These are phyloP conservation scores for Malus asiatica DNA, from an alignment of 306 rosid species.

Conservation along the genomic window DNA sequence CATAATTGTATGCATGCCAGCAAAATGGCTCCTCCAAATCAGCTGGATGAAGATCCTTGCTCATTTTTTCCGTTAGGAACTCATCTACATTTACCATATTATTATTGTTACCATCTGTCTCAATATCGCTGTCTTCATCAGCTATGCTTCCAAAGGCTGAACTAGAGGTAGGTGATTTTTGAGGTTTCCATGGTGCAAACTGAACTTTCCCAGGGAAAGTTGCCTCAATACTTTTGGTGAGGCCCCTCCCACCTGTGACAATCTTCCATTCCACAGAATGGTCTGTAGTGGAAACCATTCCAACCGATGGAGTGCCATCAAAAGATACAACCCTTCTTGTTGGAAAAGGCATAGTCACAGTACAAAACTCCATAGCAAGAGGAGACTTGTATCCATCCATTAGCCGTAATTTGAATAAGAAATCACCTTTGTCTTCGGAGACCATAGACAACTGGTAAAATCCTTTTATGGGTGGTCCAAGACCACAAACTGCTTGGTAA, in stretches of 20 bases:
- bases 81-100: slow-evolving; percentile 70
- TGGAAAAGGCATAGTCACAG: slow-evolving; percentile 84
- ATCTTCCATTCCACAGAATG: slow-evolving; percentile 95
- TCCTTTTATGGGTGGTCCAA: slow-evolving; percentile 82
- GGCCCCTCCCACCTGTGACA: slow-evolving; percentile 74
- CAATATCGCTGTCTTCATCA: slow-evolving; percentile 79
- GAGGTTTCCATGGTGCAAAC: slow-evolving; percentile 82
- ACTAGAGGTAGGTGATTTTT: slow-evolving; percentile 36
- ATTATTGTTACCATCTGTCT: slow-evolving; percentile 54
- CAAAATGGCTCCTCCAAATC: slow-evolving; percentile 97
- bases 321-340: slow-evolving; percentile 75
- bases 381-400: slow-evolving; percentile 96
- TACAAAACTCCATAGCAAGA: slow-evolving; percentile 80
- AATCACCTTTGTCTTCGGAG: slow-evolving; percentile 96
- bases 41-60: slow-evolving; percentile 84
- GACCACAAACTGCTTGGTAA: slow-evolving; percentile 64
- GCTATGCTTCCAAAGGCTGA: slow-evolving; percentile 31
- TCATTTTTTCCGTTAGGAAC: slow-evolving; percentile 77
- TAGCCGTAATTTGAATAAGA: slow-evolving; percentile 71
- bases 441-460: slow-evolving; percentile 96
- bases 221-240: slow-evolving; percentile 79
- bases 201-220: slow-evolving; percentile 91
- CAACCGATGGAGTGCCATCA: slow-evolving; percentile 91
- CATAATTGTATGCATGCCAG: slow-evolving; percentile 95
- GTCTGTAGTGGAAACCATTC: slow-evolving; percentile 81